Evolutionary conservation across 208 protist genomes (phyloP).

Genomic region (Crithidia fasciculata): DNA sequence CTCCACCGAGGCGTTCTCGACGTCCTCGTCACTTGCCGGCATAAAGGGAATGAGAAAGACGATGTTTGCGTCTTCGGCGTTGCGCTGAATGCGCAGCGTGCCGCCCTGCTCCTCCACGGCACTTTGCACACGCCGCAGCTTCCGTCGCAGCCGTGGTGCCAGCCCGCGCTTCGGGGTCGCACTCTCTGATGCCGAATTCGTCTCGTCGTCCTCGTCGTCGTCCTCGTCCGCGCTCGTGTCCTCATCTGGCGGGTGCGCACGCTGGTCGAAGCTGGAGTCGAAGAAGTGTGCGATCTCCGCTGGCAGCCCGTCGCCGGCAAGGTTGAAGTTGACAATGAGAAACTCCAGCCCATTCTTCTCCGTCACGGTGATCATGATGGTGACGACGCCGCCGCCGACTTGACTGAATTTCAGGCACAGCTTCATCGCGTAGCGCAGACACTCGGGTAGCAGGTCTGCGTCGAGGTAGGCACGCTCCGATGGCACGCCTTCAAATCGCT

Average conservation of each 20-base stretch:
- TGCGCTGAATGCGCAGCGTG: conserved; percentile 62
- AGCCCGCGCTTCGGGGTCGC: conserved; percentile 8
- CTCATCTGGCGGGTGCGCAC: conserved; percentile 14
- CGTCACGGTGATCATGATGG: conserved; percentile 68
- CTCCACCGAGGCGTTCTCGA: conserved; percentile 39
- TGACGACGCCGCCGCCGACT: conserved; percentile 37
- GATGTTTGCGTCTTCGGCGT: conserved; percentile 50
- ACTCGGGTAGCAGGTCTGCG: conserved; percentile 70
- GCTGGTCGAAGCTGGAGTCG: conserved; percentile 28
- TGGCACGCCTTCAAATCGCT: conserved; percentile 72
- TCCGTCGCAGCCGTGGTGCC: conserved; percentile 32
- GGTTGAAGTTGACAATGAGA: conserved; percentile 84
- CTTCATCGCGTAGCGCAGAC: conserved; percentile 77
- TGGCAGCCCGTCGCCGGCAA: conserved; percentile 61
- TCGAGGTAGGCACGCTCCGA: conserved; percentile 76
- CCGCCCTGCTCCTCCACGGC: conserved; percentile 85
- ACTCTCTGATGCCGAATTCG: conserved; percentile 14
- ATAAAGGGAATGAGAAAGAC: conserved; percentile 83
- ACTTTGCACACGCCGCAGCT: conserved; percentile 53
- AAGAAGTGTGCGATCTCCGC: conserved; percentile 48
- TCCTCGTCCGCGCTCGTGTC: conserved; percentile 11
- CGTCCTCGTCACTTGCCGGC: conserved; percentile 49
- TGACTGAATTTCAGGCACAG: conserved; percentile 44
- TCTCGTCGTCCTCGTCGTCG: conserved; percentile 22
- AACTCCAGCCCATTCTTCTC: conserved; percentile 81